These are phyloP conservation scores for Knoxia roxburghii DNA, from an alignment of 257 asterid species.

Conservation along the genomic window DNA sequence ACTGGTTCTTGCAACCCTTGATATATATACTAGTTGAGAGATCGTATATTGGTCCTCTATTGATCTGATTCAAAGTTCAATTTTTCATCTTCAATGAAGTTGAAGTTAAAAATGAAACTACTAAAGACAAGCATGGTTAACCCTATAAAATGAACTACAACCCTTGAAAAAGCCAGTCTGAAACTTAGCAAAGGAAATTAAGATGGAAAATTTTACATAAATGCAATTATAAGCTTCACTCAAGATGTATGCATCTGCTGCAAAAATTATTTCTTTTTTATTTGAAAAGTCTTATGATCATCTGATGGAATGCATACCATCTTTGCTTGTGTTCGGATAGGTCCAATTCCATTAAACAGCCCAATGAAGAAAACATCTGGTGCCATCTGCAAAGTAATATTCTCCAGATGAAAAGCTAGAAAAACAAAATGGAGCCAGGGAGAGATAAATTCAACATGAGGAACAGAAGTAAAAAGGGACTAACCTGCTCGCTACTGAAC, in stretches of 20 bases:
- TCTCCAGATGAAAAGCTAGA: background rate
- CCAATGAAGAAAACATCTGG: constrained; percentile 80
- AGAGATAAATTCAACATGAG: background rate
- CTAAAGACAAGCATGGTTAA: background rate
- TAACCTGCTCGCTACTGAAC: constrained; percentile 70
- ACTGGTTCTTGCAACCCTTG: constrained; percentile 62
- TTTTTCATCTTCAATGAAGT: background rate
- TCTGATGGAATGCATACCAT: constrained; percentile 46
- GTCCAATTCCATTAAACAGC: constrained; percentile 75
- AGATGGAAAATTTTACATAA: background rate
- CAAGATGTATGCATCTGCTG: background rate
- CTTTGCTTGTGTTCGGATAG: constrained; percentile 75
- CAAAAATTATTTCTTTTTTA: background rate
- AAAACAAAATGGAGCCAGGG: background rate
- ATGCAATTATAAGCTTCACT: background rate
- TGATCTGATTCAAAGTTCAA: constrained; percentile 43
- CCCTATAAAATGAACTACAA: background rate
- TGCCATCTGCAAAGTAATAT: constrained; percentile 43
- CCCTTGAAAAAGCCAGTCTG: no score
- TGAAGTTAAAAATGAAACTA: background rate
- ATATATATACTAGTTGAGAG: constrained; percentile 56
- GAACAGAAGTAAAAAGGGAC: background rate
- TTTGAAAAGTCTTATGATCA: no score
- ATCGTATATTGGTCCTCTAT: constrained; percentile 58
- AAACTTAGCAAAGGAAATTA: background rate